Conservation (phyloP, 495 filamentous ascomycete genomes). For the Neurospora sp. region DNA sequence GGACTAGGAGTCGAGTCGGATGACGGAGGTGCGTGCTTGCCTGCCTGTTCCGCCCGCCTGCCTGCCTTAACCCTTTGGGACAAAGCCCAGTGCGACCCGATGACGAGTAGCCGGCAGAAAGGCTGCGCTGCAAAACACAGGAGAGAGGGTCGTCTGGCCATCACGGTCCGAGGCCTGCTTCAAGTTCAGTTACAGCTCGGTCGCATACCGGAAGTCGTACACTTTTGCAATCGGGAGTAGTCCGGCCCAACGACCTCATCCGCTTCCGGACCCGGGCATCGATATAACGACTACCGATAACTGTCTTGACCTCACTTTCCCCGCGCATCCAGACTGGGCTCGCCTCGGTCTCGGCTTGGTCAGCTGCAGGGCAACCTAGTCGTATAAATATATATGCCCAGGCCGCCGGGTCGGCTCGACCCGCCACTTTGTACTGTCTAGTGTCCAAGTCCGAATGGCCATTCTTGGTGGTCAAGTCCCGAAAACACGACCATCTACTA, state of each 20-base stretch:
- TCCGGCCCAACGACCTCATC: neutral
- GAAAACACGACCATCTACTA: neutral
- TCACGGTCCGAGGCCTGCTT: neutral
- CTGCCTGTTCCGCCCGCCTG: neutral
- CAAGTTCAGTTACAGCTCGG: too few relatives aligned
- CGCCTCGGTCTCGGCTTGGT: neutral
- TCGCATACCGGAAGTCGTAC: neutral
- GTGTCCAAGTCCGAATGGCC: neutral
- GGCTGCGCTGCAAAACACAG: neutral
- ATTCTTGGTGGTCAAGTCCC: neutral
- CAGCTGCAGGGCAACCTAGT: neutral
- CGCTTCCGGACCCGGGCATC: neutral
- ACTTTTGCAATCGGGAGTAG: neutral
- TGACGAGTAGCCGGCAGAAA: neutral
- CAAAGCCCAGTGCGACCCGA: neutral
- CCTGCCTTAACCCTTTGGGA: neutral
- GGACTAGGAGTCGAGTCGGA: neutral
- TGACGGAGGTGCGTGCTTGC: neutral
- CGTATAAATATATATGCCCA: neutral
- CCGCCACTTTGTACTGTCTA: neutral
- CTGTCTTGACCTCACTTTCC: neutral
- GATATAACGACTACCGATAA: neutral
- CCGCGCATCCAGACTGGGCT: neutral
- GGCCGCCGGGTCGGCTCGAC: neutral
- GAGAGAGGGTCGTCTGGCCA: neutral